Evolutionary conservation across 306 rosid species (phyloP).

Genomic region (Trifolium subterraneum): DNA sequence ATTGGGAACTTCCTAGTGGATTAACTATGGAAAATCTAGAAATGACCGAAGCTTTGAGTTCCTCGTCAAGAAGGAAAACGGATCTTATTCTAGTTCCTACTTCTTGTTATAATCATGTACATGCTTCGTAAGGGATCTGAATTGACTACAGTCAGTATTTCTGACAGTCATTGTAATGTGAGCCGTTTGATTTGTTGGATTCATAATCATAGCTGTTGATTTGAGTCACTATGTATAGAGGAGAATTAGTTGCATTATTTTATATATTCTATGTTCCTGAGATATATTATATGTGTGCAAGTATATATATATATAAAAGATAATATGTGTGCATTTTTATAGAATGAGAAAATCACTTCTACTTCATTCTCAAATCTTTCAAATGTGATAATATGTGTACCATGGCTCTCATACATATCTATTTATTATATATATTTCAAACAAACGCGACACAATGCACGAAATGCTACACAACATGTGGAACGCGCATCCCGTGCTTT

Average conservation of each 20-base stretch:
- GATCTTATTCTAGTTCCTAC: conserved; percentile 6
- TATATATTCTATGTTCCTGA: not conserved
- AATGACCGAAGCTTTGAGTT: conserved; percentile 24
- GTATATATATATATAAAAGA: too few species aligned
- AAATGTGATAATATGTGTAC: not conserved
- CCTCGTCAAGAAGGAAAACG: conserved; percentile 9
- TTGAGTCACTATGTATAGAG: not conserved
- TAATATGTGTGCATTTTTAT: not conserved
- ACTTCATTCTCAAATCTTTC: not conserved
- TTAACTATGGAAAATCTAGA: conserved; percentile 30
- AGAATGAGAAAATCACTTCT: not conserved
- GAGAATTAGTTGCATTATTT: not conserved
- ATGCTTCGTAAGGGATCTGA: not conserved
- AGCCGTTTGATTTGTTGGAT: not conserved
- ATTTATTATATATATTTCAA: too few species aligned
- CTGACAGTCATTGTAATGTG: not conserved
- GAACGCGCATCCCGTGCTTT: too few species aligned
- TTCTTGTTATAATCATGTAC: not conserved
- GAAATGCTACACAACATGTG: too few species aligned
- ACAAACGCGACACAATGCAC: too few species aligned
- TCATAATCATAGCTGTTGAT: not conserved
- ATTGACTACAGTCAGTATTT: not conserved
- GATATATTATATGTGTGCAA: not conserved
- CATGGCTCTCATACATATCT: too few species aligned
- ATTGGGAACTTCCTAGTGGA: conserved; percentile 44